These are phyloP conservation scores for Aspergillus sp. DNA, from an alignment of 2,329 filamentous ascomycete genomes.

Conservation along the genomic window DNA sequence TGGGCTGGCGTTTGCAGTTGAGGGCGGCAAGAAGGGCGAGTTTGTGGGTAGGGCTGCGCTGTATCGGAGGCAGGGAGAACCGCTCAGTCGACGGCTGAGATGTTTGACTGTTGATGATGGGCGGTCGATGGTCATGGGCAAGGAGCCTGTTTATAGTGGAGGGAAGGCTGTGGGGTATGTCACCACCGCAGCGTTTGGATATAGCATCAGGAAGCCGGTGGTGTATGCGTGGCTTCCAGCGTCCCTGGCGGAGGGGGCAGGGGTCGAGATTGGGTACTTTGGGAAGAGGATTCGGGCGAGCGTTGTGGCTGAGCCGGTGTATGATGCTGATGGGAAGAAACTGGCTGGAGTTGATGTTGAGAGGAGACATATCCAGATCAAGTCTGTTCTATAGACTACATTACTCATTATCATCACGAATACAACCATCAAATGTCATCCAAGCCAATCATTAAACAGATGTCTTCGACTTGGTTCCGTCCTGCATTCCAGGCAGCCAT, in stretches of 20 bases:
- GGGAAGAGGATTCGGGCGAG: conserved; percentile 55
- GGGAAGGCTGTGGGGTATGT: conserved; percentile 56
- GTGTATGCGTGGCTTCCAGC: conserved; percentile 60
- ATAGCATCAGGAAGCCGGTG: conserved; percentile 58
- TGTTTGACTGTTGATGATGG: conserved; percentile 59
- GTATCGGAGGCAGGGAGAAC: conserved; percentile 39
- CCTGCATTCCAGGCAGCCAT: too few relatives aligned
- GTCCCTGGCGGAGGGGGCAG: conserved; percentile 47
- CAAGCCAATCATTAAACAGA: too few relatives aligned
- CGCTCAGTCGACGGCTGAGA: conserved; percentile 39
- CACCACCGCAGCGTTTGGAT: conserved; percentile 62
- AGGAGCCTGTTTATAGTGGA: conserved; percentile 59
- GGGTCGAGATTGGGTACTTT: conserved; percentile 64
- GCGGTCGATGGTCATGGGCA: conserved; percentile 58
- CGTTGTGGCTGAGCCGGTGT: conserved; percentile 52
- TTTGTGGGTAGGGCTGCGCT: conserved; percentile 57
- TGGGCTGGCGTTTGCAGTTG: conserved; percentile 54
- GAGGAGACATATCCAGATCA: too few relatives aligned
- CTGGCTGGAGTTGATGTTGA: too few relatives aligned
- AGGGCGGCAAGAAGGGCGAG: conserved; percentile 32
- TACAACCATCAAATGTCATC: too few relatives aligned
- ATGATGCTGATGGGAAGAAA: conserved; percentile 42
- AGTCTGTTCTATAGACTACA: too few relatives aligned
- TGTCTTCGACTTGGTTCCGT: too few relatives aligned
- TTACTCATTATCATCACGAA: too few relatives aligned